Percentiles rank a stretch among this genome's conserved stretches.
These are phyloP conservation scores for Ceratocystiopsis brevicomis DNA, from an alignment of 2,329 filamentous ascomycete genomes.

Conservation along the genomic window DNA sequence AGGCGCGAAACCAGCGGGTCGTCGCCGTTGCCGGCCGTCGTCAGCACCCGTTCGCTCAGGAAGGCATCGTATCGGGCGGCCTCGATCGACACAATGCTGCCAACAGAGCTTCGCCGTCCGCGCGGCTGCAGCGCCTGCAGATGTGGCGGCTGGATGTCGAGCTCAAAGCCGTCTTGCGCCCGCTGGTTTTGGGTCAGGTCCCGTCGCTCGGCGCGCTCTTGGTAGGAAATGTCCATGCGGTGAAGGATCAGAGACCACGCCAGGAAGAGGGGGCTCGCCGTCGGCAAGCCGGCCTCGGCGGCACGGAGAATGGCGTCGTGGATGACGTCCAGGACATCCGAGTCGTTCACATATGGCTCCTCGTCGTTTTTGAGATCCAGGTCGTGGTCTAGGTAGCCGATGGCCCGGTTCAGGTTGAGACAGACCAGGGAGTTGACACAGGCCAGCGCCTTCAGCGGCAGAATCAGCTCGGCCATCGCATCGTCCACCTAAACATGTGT, in stretches of 20 bases:
- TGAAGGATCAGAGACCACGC: slow-evolving; percentile 66
- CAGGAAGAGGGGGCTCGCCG: slow-evolving; percentile 56
- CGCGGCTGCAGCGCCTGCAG: slow-evolving; percentile 11
- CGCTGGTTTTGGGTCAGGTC: slow-evolving; percentile 39
- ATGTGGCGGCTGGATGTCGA: slow-evolving; percentile 18
- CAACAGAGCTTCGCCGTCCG: slow-evolving; percentile 37
- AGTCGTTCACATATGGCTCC: slow-evolving; percentile 48
- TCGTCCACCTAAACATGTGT: slow-evolving; percentile 18
- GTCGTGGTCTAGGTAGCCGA: slow-evolving; percentile 37
- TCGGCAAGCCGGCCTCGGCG: slow-evolving; percentile 33
- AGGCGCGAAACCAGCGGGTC: slow-evolving; percentile 31
- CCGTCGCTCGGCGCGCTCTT: slow-evolving; percentile 39
- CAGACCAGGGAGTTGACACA: slow-evolving; percentile 53
- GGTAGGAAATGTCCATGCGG: slow-evolving; percentile 45
- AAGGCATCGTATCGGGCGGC: slow-evolving; percentile 40
- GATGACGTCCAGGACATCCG: slow-evolving; percentile 50
- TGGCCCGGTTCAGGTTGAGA: slow-evolving; percentile 43
- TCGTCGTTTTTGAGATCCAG: slow-evolving; percentile 22
- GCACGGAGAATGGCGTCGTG: slow-evolving; percentile 51
- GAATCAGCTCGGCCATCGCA: slow-evolving; percentile 29
- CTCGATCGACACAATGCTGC: slow-evolving; percentile 43
- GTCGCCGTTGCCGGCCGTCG: slow-evolving; percentile 24
- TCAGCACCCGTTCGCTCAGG: slow-evolving; percentile 28
- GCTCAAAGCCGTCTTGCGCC: slow-evolving; percentile 36
- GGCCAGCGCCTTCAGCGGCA: slow-evolving; percentile 49